Conservation (phyloP, 768 basidiomycete species). For the Neoboletus magnificus region DNA sequence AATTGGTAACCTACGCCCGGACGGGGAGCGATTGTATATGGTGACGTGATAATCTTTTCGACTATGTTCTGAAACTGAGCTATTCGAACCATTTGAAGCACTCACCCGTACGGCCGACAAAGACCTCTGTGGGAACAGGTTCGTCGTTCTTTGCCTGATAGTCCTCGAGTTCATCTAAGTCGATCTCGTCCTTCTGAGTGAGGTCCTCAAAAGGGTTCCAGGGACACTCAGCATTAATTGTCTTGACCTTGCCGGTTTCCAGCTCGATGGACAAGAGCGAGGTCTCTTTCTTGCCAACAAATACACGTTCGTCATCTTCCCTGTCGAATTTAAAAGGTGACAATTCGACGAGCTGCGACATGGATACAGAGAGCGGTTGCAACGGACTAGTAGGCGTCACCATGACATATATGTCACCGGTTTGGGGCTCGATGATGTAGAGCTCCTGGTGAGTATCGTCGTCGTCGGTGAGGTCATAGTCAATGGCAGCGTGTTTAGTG, state of each 20-base stretch:
- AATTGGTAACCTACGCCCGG: conserved; percentile 41
- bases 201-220: conserved; percentile 68
- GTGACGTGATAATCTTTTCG: conserved; percentile 82
- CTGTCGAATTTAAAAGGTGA: conserved; percentile 72
- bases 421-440: conserved; percentile 94
- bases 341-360: conserved; percentile 89
- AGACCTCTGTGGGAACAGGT: conserved; percentile 42
- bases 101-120: conserved; percentile 66
- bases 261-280: conserved; percentile 72
- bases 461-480: conserved; percentile 56
- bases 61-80: conserved; percentile 4
- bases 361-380: conserved; percentile 86
- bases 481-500: conserved; percentile 57
- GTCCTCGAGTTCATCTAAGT: conserved; percentile 61
- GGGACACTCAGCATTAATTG: conserved; percentile 72
- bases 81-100: neutral
- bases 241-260: conserved; percentile 77
- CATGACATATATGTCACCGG: conserved; percentile 90
- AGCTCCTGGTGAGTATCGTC: conserved; percentile 57
- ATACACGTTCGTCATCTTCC: conserved; percentile 61
- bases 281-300: conserved; percentile 90
- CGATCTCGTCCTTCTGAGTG: conserved; percentile 39
- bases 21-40: conserved; percentile 58
- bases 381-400: conserved; percentile 63
- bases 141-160: conserved; percentile 34